These are phyloP conservation scores for Trichophyton simii DNA, from an alignment of 2,329 filamentous ascomycete genomes.

Conservation along the genomic window DNA sequence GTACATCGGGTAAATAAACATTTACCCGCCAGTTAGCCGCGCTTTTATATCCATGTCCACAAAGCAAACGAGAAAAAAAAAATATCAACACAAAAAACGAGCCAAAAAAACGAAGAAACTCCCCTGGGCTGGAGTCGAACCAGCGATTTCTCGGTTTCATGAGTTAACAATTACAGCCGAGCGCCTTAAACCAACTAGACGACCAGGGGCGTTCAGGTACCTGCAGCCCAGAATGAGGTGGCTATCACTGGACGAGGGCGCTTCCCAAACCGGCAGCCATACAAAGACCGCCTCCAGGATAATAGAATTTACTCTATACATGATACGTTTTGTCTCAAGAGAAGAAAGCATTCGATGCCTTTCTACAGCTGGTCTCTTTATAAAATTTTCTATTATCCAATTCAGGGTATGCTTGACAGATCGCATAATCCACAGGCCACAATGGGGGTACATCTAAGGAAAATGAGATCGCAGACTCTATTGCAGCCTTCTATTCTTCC, in stretches of 20 bases:
- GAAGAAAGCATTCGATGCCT: too few species aligned
- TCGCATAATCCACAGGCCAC: not conserved
- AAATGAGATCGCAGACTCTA: too few species aligned
- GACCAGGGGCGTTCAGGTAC: conserved; percentile 3
- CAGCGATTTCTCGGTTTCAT: conserved; percentile 6
- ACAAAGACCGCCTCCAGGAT: not conserved
- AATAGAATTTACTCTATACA: not conserved
- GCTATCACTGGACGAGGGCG: not conserved
- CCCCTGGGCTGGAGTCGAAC: conserved; percentile 10
- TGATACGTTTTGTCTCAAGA: too few species aligned
- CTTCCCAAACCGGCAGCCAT: not conserved
- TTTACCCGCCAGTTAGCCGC: not conserved
- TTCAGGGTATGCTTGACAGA: not conserved
- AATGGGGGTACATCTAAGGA: not conserved
- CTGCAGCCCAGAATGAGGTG: not conserved
- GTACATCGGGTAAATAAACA: not conserved
- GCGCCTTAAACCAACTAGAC: conserved; percentile 7
- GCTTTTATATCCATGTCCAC: not conserved
- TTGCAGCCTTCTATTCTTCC: too few species aligned
- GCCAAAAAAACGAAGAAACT: conserved; percentile 5
- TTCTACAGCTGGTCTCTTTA: too few species aligned
- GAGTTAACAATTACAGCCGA: conserved; percentile 4
- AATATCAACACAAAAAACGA: not conserved
- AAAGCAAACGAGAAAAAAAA: not conserved
- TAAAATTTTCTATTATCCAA: too few species aligned